Evolutionary conservation across 495 filamentous ascomycete genomes (phyloP), one percentile per base, ranked within the genome.

Genomic region (Penicillium psychrofluorescens): DNA sequence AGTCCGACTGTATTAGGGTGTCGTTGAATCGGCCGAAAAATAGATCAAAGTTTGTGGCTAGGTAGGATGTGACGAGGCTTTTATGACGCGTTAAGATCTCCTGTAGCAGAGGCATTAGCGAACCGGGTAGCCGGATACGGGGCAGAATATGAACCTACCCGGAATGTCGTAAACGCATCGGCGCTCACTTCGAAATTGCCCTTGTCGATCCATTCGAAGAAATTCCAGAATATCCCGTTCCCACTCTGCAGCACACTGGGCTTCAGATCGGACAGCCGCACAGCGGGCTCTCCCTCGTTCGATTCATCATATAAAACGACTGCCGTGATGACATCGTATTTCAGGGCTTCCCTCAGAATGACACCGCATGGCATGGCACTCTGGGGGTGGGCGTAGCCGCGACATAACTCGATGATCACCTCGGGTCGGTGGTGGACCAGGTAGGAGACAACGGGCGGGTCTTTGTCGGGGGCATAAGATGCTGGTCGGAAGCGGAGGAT

Each of bases 11-110:
- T 8, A 96, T 77, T 1, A 99, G 77, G n/a, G 85, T 74, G 14
- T 66, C 74, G 66, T 99, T 95, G 73, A 96, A 99, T 62, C 80
- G 80, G 14, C 76, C 63, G 63, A 99, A 97, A 69, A 99, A 99
- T 27, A 87, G 64, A 33, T 86, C 84, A 55, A 95, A 96, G 64
- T 95, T 96, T 38, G 82, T 81, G 28, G 76, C 70, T 15, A 99
- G 76, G 58, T 94, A 99, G 31, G 82, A 76, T 6, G 90, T 85
- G 27, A 97, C 85, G 29, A 97, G 66, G 31, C 78, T 75, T 56
- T 97, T 97, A 68, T 99, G 94, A 49, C 84, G 90, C 13, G 94
- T 99, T 38, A 97, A 67, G 42, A 97, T 81, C 57, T 95, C 91
- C 90, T 95, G 33, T 16, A 35, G 31, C 14, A 35, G 9, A 10